These are phyloP conservation scores for Eucalyptus tenuipes DNA, from an alignment of 345 rosid species.

Conservation along the genomic window DNA sequence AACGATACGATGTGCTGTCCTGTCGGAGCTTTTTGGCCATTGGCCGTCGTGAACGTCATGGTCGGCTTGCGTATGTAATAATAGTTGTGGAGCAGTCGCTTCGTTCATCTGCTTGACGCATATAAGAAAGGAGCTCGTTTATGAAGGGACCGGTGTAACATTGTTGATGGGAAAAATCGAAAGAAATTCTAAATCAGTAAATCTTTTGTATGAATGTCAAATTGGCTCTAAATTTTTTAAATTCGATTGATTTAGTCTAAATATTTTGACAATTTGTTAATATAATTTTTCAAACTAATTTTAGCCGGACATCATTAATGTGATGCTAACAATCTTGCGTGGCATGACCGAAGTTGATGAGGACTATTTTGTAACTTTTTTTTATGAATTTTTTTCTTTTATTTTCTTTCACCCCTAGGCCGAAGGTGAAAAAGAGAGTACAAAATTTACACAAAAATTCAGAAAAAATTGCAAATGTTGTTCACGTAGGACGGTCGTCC, in stretches of 20 bases:
- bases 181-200: neutral
- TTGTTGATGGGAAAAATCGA: neutral
- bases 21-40: neutral
- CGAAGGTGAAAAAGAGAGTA: neutral
- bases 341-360: rapidly evolving
- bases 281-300: neutral
- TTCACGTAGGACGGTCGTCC: rapidly evolving
- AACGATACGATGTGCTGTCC: neutral
- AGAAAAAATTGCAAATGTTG: neutral
- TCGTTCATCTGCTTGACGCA: neutral
- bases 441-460: neutral
- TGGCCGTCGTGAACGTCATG: neutral
- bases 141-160: neutral
- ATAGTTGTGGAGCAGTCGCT: neutral
- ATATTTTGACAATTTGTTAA: neutral
- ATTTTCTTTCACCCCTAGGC: rapidly evolving
- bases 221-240: rapidly evolving
- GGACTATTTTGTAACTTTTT: neutral
- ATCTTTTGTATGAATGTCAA: rapidly evolving
- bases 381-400: neutral
- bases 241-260: neutral
- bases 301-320: rapidly evolving
- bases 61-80: neutral
- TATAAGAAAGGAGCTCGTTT: neutral
- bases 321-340: rapidly evolving